Base-by-base conservation (phyloP, 176 grass and related monocot species). In the Juncus effusus region DNA sequence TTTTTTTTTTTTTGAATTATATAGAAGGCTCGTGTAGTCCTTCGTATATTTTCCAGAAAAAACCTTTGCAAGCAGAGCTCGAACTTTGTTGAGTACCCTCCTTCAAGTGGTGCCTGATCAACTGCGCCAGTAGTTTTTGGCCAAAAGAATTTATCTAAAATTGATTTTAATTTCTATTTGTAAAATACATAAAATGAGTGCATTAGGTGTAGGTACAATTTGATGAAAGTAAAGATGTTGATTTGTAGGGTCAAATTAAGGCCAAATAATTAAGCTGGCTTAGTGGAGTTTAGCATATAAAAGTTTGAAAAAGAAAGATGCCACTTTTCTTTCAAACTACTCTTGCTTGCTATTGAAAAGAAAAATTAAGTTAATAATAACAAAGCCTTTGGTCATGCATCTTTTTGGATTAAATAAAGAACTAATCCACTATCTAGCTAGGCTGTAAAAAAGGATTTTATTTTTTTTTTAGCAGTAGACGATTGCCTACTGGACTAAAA, bases 261-360 rank as follows among this genome's bases (percentile, higher is more conserved):
- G 19, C 19, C 19, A 28, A 28, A 28, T 28, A 28, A 28, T 47
- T 41, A 72, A 56, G 69, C 54, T 72, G 69, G 39, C 47, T 70
- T 55, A 70, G 51, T 70, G 66, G 66, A 70, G 51, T 70, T 69
- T 70, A 70, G 51, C 66, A 70, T 70, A 53, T 45, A 40, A 16
- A 15, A 42, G 42, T 53, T 69, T 70, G 40, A 38, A 14, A 72
- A 72, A 47, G 54, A 72, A 72, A 72, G 36, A 72, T 72, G 69
- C 69, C 58, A 72, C 38, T 72, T 72, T 56, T 72, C 66, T 70
- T 69, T 13, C 52, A 56, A 70, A 56, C 66, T 70, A 56, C 38
- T 56, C 12, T 54, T 16, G 65, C 52, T 38, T 28, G 19, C 19
- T 28, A 28, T 28, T 42, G 52, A 70, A 54, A 59, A 59, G 12